Conservation (phyloP, 129 eudicot species). For the Chrysanthemum makinoi region DNA sequence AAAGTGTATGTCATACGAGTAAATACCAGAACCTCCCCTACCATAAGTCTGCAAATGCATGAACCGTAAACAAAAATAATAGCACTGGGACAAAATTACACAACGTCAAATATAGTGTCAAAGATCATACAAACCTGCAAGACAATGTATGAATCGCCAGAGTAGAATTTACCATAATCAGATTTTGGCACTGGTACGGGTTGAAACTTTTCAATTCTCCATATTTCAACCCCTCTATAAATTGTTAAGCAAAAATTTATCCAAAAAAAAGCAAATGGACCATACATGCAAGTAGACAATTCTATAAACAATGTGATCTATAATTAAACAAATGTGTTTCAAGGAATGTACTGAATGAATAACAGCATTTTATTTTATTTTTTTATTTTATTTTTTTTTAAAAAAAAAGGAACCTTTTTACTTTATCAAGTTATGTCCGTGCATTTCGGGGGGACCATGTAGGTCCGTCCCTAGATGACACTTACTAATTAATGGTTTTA, state of each 20-base stretch:
- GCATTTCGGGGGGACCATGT: not conserved
- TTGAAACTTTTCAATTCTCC: conserved; percentile 90
- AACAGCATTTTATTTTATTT: not conserved
- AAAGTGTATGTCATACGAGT: conserved; percentile 64
- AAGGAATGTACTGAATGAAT: not conserved
- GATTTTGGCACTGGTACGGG: conserved; percentile 90
- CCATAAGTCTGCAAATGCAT: conserved; percentile 70
- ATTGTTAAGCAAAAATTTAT: conserved; percentile 51
- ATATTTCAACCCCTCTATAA: conserved; percentile 82
- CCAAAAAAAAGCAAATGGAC: conserved; percentile 16
- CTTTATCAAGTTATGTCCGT: not conserved
- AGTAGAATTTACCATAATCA: conserved; percentile 77
- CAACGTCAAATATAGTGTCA: not conserved
- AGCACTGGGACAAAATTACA: not conserved
- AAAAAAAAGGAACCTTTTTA: not conserved
- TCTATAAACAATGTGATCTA: not conserved
- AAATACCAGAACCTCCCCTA: conserved; percentile 69
- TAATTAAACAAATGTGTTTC: not conserved
- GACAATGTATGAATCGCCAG: conserved; percentile 81
- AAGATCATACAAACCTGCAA: conserved; percentile 50
- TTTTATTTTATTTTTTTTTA: no score
- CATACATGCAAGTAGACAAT: not conserved
- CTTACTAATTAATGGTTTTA: not conserved
- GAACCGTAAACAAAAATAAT: not conserved
- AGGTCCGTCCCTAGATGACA: not conserved